Evolutionary conservation across 1,284 basidiomycete genomes (phyloP), one percentile per base, ranked within the genome.

Genomic region (Papiliotrema terrestris): DNA sequence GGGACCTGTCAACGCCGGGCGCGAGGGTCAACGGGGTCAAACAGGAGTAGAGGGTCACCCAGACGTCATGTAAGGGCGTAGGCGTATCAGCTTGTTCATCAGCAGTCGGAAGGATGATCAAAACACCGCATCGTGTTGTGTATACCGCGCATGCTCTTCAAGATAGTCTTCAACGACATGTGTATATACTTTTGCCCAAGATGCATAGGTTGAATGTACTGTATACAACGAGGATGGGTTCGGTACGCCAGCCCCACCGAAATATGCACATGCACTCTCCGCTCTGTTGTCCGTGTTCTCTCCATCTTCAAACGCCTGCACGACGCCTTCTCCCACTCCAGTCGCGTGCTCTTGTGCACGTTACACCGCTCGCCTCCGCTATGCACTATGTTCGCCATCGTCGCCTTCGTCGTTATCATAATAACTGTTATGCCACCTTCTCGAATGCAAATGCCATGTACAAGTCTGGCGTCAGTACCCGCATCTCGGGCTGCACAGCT

Each of bases 361-460:
- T 11, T 38, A 9, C 11, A 38, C n/a, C 9, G 11, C 36, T n/a
- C n/a, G 36, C 14, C 25, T 14, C 8, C 20, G 14, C 25, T 29
- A 13, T 19, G 14, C 22, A 13, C 45, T 25, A 25, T 38, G 11
- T 32, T 32, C 29, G 29, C 29, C 29, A 11, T 11, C 29, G 6
- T 32, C 29, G 29, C 29, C 29, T 11, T 32, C 29, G 29, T 32
- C 6, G 11, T 32, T 32, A 11, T 32, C 29, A 32, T 32, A 6
- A 6, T 32, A 5, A 11, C 11, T 32, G 6, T 32, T 32, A 32
- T 32, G 29, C 29, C 29, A 32, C 29, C 76, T 89, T 90, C 68
- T 86, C 82, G 64, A 91, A 86, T 3, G 88, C 89, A 66, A 91
- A 91, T 2, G 84, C 88, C 62, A 89, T 82, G 67, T 92, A 92